Percentiles rank a stretch among this genome's conserved stretches.
Conservation (phyloP, 257 asterid genomes). For the Scutellaria minor region DNA sequence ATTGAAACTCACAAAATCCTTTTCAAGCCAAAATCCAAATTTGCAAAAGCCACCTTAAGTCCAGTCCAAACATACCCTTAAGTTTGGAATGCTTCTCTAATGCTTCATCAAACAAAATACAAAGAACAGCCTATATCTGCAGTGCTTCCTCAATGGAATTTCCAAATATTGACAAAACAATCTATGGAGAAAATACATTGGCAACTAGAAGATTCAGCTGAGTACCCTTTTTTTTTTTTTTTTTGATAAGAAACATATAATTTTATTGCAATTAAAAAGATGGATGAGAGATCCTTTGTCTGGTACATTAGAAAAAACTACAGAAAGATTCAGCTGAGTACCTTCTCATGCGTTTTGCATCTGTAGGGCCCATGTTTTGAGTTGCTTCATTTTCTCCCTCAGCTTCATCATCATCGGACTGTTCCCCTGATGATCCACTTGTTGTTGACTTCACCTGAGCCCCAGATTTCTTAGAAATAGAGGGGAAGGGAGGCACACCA, state of each 20-base stretch:
- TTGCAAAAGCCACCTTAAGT: too few species aligned
- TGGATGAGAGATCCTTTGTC: too few species aligned
- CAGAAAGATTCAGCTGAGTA: constrained; percentile 40
- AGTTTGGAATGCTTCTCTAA: not conserved
- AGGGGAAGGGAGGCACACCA: constrained; percentile 67
- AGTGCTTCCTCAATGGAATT: constrained; percentile 1
- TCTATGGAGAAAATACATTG: constrained; percentile 13
- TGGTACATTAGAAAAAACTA: too few species aligned
- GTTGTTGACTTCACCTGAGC: constrained; percentile 77
- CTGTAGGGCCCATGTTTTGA: constrained; percentile 64
- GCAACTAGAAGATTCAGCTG: constrained; percentile 9
- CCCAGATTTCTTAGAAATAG: constrained; percentile 53
- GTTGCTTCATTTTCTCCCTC: constrained; percentile 81
- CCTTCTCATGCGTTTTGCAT: constrained; percentile 94
- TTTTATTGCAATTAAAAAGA: too few species aligned
- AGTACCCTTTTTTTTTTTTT: constrained; percentile 60
- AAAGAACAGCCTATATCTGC: not conserved
- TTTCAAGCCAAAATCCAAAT: too few species aligned
- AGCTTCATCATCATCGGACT: constrained; percentile 85
- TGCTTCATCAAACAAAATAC: constrained; percentile 8
- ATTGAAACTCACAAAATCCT: too few species aligned
- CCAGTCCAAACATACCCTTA: too few species aligned
- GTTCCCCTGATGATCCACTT: constrained; percentile 92
- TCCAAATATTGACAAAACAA: not conserved
- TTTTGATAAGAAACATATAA: too few species aligned